Percentiles rank a stretch among this genome's conserved stretches.
phyloP scores from a whole-genome alignment of 768 basidiomycete genomes.

The Asterophora parasitica region DNA sequence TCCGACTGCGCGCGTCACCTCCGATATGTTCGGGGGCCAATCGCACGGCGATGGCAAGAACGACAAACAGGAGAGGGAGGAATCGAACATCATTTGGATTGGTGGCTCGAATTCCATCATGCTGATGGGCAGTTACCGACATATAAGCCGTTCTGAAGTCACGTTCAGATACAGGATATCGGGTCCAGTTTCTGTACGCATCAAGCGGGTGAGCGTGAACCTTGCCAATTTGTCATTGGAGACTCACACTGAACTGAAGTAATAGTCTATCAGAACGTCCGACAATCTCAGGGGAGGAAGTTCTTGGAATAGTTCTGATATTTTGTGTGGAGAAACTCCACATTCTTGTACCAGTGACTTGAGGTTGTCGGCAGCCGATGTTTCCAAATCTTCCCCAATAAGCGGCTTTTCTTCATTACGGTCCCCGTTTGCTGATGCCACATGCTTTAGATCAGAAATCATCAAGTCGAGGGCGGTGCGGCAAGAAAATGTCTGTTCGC shows the following conservation, averaged over 20 bases:
- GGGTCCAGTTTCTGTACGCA: constrained; percentile 75
- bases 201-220: neutral
- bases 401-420: constrained; percentile 12
- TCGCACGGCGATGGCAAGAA: constrained; percentile 81
- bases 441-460: constrained; percentile 12
- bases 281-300: constrained; percentile 75
- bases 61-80: constrained; percentile 89
- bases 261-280: constrained; percentile 78
- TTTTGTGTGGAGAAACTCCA: constrained; percentile 86
- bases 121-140: constrained; percentile 57
- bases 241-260: constrained; percentile 62
- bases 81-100: constrained; percentile 78
- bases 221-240: constrained; percentile 9
- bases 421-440: constrained; percentile 2
- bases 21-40: constrained; percentile 82
- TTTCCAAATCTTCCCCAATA: constrained; percentile 42
- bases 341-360: constrained; percentile 87
- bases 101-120: constrained; percentile 53
- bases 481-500: constrained; percentile 7
- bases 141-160: constrained; percentile 73
- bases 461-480: constrained; percentile 10
- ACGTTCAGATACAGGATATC: constrained; percentile 84
- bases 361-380: constrained; percentile 73
- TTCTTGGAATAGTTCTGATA: constrained; percentile 85
- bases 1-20: constrained; percentile 70